Evolutionary conservation across 2,329 filamentous ascomycete genomes (phyloP).

Genomic region (Colletotrichum musae): DNA sequence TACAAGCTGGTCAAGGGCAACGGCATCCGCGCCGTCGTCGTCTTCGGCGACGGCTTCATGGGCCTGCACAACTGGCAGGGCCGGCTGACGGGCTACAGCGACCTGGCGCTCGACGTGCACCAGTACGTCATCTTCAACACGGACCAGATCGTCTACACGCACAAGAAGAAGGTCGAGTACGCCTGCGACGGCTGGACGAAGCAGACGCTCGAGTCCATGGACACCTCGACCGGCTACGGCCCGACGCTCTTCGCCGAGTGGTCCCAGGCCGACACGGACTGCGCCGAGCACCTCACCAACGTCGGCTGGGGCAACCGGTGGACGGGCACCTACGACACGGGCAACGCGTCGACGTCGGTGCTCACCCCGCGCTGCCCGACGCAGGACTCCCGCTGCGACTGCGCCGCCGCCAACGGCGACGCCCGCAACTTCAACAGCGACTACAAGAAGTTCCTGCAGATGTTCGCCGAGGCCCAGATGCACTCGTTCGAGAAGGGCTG

Average conservation of each 20-base stretch:
- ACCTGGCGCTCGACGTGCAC: constrained; percentile 93
- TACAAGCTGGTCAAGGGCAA: constrained; percentile 82
- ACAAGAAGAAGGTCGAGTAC: constrained; percentile 87
- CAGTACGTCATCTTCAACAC: constrained; percentile 99
- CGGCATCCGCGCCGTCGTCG: constrained; percentile 79
- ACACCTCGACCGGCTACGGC: constrained; percentile 85
- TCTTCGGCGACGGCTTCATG: constrained; percentile 96
- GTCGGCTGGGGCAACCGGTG: constrained; percentile 90
- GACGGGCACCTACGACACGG: constrained; percentile 87
- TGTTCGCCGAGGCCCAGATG: constrained; percentile 98
- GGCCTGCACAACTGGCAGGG: constrained; percentile 93
- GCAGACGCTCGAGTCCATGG: constrained; percentile 81
- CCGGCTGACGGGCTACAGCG: constrained; percentile 78
- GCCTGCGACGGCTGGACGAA: constrained; percentile 90
- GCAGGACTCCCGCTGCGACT: constrained; percentile 76
- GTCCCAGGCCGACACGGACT: constrained; percentile 98
- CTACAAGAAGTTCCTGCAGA: constrained; percentile 89
- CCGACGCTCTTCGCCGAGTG: constrained; percentile 97
- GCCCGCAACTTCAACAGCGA: constrained; percentile 74
- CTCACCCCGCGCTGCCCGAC: constrained; percentile 82
- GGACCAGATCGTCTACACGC: constrained; percentile 84
- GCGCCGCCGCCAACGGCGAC: constrained; percentile 82
- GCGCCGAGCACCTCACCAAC: constrained; percentile 88
- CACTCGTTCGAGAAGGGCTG: constrained; percentile 90
- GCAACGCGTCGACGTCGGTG: constrained; percentile 72